Conservation (phyloP, 2,329 filamentous ascomycete genomes). For the Truncatella angustata region DNA sequence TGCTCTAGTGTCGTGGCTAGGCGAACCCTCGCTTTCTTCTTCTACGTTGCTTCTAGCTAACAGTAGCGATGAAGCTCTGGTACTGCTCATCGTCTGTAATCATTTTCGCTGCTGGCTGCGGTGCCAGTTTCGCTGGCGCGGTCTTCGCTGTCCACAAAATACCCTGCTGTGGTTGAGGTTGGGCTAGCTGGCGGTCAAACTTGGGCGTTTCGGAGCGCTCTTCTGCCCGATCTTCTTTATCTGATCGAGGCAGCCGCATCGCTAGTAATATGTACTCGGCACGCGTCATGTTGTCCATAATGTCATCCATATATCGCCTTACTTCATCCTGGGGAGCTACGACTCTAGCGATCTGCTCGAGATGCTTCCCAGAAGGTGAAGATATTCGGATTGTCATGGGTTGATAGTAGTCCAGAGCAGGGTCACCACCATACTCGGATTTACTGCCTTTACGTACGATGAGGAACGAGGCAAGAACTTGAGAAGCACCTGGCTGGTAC, state of each 20-base stretch:
- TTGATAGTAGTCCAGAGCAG: constrained; percentile 70
- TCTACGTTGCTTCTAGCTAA: constrained; percentile 29
- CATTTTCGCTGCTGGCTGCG: constrained; percentile 23
- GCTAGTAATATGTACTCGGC: constrained; percentile 66
- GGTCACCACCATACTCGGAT: constrained; percentile 64
- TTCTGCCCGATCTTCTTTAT: constrained; percentile 32
- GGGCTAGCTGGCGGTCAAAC: constrained; percentile 18
- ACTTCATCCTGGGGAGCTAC: constrained; percentile 65
- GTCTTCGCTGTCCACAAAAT: constrained; percentile 35
- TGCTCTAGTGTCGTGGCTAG: too few relatives aligned
- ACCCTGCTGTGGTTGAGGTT: constrained; percentile 15
- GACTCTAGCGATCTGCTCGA: constrained; percentile 60
- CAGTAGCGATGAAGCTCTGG: constrained; percentile 40
- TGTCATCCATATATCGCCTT: constrained; percentile 64
- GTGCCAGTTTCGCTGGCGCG: constrained; percentile 12
- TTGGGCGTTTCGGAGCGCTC: constrained; percentile 26
- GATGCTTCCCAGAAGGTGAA: constrained; percentile 50
- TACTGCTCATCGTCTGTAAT: constrained; percentile 44
- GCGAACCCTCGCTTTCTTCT: too few relatives aligned
- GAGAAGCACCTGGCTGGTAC: constrained; percentile 54
- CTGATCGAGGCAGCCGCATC: constrained; percentile 59
- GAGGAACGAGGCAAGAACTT: constrained; percentile 73
- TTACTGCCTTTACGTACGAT: constrained; percentile 70
- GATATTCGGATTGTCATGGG: constrained; percentile 65
- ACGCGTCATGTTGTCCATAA: constrained; percentile 68